Percentiles rank a stretch among this genome's conserved stretches.
These are phyloP conservation scores for Comarum palustre DNA, from an alignment of 306 rosid species.

Conservation along the genomic window DNA sequence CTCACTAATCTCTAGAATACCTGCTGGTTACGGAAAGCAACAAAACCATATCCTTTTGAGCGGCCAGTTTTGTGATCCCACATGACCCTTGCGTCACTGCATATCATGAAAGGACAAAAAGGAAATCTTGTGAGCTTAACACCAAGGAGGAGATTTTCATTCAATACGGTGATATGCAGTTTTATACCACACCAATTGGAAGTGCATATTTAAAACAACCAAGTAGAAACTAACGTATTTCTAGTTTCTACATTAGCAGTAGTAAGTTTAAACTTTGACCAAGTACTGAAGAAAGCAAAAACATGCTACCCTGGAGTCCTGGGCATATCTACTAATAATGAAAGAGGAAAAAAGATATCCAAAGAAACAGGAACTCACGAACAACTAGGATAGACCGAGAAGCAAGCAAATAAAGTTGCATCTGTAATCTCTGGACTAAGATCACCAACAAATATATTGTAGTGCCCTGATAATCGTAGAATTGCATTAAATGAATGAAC, in stretches of 20 bases:
- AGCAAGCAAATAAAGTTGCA: conserved; percentile 76
- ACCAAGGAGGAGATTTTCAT: conserved; percentile 11
- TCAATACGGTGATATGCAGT: neutral
- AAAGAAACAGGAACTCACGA: conserved; percentile 58
- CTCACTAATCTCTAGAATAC: conserved; percentile 30
- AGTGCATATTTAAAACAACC: neutral
- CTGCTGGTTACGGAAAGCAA: conserved; percentile 78
- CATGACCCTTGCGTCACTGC: conserved; percentile 89
- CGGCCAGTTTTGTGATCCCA: conserved; percentile 93
- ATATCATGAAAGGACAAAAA: conserved; percentile 20
- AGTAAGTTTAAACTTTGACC: neutral
- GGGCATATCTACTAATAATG: conserved; percentile 17
- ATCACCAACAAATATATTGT: conserved; percentile 81
- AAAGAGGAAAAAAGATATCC: neutral
- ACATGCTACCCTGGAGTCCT: conserved; percentile 22
- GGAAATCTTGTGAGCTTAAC: conserved; percentile 32
- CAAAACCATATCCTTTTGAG: conserved; percentile 86
- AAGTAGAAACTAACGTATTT: conserved; percentile 9
- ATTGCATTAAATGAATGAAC: conserved; percentile 41
- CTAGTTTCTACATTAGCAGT: conserved; percentile 25
- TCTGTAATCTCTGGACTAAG: conserved; percentile 93
- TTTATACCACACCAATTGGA: conserved; percentile 3
- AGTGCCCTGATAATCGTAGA: conserved; percentile 65
- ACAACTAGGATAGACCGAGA: conserved; percentile 68
- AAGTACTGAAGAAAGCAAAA: conserved; percentile 21